Percentiles rank a stretch among this genome's conserved stretches.
These are phyloP conservation scores for Lactifluus volemus DNA, from an alignment of 768 basidiomycete genomes.

Conservation along the genomic window DNA sequence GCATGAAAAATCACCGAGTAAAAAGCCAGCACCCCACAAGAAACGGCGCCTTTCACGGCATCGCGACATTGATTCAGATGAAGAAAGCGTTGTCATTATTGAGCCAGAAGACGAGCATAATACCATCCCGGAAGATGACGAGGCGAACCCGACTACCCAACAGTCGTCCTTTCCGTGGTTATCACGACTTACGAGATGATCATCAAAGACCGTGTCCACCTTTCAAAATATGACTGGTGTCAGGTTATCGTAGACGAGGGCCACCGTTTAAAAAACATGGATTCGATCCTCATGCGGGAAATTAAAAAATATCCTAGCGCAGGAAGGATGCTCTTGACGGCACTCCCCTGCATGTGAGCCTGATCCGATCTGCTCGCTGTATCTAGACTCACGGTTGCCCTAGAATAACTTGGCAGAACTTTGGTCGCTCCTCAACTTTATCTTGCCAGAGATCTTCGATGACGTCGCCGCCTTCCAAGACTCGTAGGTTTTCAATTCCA, in stretches of 20 bases:
- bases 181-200: conserved; percentile 92
- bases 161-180: conserved; percentile 55
- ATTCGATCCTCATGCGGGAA: conserved; percentile 84
- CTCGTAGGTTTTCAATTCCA: conserved; percentile 41
- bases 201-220: conserved; percentile 67
- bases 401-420: conserved; percentile 94
- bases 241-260: conserved; percentile 97
- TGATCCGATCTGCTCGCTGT: neutral
- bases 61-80: conserved; percentile 2
- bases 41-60: neutral
- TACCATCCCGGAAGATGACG: conserved; percentile 9
- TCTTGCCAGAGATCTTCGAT: conserved; percentile 88
- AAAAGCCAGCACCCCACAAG: neutral
- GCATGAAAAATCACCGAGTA: neutral
- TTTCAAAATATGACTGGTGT: conserved; percentile 64
- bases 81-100: neutral
- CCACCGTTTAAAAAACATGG: conserved; percentile 89
- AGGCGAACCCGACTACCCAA: conserved; percentile 26
- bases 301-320: conserved; percentile 81
- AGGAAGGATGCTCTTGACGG: conserved; percentile 93
- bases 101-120: neutral
- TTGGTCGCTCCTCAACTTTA: conserved; percentile 93
- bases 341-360: conserved; percentile 83
- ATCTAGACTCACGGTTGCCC: neutral
- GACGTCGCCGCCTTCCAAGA: conserved; percentile 87